phyloP scores from a whole-genome alignment of 495 filamentous ascomycete species.

The Xylaria venustula region DNA sequence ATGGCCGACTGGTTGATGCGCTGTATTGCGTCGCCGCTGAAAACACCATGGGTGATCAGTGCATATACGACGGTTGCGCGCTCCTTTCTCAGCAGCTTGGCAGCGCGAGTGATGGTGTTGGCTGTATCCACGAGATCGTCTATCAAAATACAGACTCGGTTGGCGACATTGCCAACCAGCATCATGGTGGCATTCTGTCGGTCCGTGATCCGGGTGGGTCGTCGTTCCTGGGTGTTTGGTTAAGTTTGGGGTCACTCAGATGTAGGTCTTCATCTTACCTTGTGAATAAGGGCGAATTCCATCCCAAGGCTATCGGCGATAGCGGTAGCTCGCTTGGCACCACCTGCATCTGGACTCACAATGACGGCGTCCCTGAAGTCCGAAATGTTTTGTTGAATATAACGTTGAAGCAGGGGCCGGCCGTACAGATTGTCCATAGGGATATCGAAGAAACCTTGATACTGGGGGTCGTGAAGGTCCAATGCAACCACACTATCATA shows the following conservation, averaged over 20 bases:
- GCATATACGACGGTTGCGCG: constrained; percentile 87
- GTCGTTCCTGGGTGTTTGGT: constrained; percentile 71
- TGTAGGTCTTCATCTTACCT: constrained; percentile 58
- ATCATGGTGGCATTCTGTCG: constrained; percentile 98
- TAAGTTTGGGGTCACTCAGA: constrained; percentile 36
- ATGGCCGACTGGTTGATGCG: constrained; percentile 87
- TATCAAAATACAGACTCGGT: constrained; percentile 81
- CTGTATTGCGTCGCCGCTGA: constrained; percentile 91
- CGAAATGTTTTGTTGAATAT: constrained; percentile 85
- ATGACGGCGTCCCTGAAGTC: constrained; percentile 86
- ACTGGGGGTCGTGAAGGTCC: constrained; percentile 97
- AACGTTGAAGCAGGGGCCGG: constrained; percentile 79
- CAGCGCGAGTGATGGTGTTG: constrained; percentile 94
- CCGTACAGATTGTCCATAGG: constrained; percentile 97
- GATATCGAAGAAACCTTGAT: constrained; percentile 98
- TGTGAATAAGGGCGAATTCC: constrained; percentile 95
- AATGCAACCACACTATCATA: constrained; percentile 71
- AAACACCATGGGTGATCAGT: constrained; percentile 87
- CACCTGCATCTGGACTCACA: constrained; percentile 94
- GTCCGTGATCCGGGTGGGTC: constrained; percentile 89
- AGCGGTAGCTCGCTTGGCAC: constrained; percentile 94
- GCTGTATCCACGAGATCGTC: constrained; percentile 95
- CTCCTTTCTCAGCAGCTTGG: constrained; percentile 94
- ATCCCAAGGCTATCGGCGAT: constrained; percentile 92
- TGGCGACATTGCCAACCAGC: constrained; percentile 85